Conservation (phyloP, 2,329 filamentous ascomycete species). For the Dothistroma septosporum region DNA sequence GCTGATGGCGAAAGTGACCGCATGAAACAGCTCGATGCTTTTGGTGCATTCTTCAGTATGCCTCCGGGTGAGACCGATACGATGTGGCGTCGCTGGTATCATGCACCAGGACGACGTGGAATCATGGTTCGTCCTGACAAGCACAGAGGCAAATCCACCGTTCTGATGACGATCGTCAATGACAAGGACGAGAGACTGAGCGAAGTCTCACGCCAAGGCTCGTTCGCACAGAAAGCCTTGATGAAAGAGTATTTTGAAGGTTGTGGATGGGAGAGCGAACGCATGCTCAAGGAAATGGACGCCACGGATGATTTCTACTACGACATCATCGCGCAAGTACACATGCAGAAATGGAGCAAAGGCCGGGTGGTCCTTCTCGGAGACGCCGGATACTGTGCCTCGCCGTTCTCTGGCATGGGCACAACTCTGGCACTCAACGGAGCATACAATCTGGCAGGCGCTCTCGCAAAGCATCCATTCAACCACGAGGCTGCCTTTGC, state of each 20-base stretch:
- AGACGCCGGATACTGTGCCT: conserved; percentile 32
- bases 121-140: conserved; percentile 32
- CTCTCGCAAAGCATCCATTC: conserved; percentile 18
- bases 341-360: conserved; percentile 29
- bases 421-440: conserved; percentile 35
- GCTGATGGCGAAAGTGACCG: conserved; percentile 16
- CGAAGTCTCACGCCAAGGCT: conserved; percentile 16
- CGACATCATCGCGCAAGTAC: conserved; percentile 31
- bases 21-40: conserved; percentile 26
- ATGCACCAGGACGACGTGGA: conserved; percentile 28
- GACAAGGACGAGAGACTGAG: conserved; percentile 20
- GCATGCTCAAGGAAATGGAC: conserved; percentile 29
- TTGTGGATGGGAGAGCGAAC: conserved; percentile 28
- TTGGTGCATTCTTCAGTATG: conserved; percentile 33
- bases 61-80: conserved; percentile 22
- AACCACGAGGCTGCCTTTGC: conserved; percentile 23
- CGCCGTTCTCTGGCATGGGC: conserved; percentile 35
- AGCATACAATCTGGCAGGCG: conserved; percentile 34
- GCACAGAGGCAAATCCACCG: conserved; percentile 20
- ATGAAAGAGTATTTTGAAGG: conserved; percentile 27
- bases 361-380: conserved; percentile 31
- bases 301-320: conserved; percentile 33
- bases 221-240: conserved; percentile 27
- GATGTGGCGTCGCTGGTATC: conserved; percentile 32
- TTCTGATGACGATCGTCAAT: conserved; percentile 27